These are phyloP conservation scores for Starmerella apis DNA, from an alignment of 805 yeast genomes.

Conservation along the genomic window DNA sequence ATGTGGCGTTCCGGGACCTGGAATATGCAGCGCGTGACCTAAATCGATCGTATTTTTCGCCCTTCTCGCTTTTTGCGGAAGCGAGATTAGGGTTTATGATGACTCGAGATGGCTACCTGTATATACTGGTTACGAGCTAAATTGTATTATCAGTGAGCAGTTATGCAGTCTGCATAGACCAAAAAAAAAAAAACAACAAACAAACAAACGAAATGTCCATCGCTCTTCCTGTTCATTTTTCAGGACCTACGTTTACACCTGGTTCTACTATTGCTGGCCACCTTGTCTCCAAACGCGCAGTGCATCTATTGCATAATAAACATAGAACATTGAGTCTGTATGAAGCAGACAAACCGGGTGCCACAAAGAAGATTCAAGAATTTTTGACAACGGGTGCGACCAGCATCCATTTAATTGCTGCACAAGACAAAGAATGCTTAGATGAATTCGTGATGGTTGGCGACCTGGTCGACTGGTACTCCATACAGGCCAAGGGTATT, in stretches of 20 bases:
- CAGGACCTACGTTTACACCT: not conserved
- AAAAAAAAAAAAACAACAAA: no score
- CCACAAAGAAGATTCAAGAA: not conserved
- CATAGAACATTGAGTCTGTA: not conserved
- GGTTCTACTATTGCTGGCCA: constrained; percentile 1
- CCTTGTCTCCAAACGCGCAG: not conserved
- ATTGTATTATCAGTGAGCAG: not conserved
- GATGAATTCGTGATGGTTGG: constrained; percentile 3
- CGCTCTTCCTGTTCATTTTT: not conserved
- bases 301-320: not conserved
- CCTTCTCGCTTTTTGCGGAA: constrained; percentile 3
- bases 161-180: not conserved
- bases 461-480: constrained; percentile 2
- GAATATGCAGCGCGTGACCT: constrained; percentile 3
- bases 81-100: not conserved
- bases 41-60: constrained; percentile 5
- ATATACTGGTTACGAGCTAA: not conserved
- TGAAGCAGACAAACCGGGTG: not conserved
- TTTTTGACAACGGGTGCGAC: not conserved
- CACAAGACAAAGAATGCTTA: not conserved
- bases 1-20: constrained; percentile 1
- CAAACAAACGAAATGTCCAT: no score
- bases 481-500: not conserved
- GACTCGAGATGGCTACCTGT: constrained; percentile 1
- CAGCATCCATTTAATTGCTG: not conserved